These are phyloP conservation scores for Sporothrix schenckii DNA, from an alignment of 2,329 filamentous ascomycete genomes.

Conservation along the genomic window DNA sequence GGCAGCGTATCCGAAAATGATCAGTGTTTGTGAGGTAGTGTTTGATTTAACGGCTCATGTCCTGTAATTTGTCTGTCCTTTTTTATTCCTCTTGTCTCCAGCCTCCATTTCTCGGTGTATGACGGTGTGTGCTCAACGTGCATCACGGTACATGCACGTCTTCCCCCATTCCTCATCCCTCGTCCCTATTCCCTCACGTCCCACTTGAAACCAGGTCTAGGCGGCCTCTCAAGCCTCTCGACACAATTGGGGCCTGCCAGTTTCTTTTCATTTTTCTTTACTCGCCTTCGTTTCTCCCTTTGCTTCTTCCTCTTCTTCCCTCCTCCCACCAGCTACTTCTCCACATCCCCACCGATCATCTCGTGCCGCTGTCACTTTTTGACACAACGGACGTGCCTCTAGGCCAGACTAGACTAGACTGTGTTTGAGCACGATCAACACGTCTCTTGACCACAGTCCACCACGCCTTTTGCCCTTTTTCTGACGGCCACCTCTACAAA, in stretches of 20 bases:
- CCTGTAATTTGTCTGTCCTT: not conserved
- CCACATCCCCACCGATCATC: slow-evolving; percentile 3
- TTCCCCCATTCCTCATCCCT: not conserved
- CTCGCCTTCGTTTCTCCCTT: no score
- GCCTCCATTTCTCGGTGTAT: not conserved
- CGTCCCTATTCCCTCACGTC: not conserved
- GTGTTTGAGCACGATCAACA: not conserved
- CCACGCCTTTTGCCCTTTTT: slow-evolving; percentile 4
- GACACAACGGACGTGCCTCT: slow-evolving; percentile 16
- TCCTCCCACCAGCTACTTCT: not conserved
- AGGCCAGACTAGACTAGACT: not conserved
- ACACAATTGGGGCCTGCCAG: no score
- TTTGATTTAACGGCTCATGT: not conserved
- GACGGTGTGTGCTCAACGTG: not conserved
- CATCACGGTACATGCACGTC: not conserved
- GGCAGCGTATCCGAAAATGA: slow-evolving; percentile 17
- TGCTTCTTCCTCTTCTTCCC: no score
- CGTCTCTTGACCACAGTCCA: not conserved
- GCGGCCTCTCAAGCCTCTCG: no score
- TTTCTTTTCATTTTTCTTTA: not conserved
- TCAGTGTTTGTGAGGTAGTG: not conserved
- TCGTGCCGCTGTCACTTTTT: slow-evolving; percentile 20
- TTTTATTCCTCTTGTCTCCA: not conserved
- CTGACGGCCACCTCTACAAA: not conserved
- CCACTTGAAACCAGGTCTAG: no score